Evolutionary conservation across 1,284 basidiomycete species (phyloP), one percentile per base, ranked within the genome.

Genomic region (Neonothopanus nambi): DNA sequence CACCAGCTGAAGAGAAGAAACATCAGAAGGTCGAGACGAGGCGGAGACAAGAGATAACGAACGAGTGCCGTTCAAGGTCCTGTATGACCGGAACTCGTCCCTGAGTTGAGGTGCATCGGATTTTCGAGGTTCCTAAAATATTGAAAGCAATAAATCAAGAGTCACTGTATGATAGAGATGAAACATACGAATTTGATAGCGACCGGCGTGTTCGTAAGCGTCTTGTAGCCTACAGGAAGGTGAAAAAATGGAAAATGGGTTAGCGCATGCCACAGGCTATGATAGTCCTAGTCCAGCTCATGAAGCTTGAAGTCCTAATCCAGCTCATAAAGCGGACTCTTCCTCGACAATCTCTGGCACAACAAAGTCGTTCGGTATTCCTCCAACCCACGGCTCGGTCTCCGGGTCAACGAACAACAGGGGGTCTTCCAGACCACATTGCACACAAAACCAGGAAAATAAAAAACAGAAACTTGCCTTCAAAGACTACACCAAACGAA

Each of bases 51-150:
- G 41, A 54, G 55, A 49, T 55, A 17, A 87, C 93, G 56, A 72
- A 97, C 94, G 84, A 59, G 92, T 95, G 62, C 95, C 93, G 59
- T 88, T 89, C 63, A 99, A 76, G 55, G 95, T 98, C 74, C 95
- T 89, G 78, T 99, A 99, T 39, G 93, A 95, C 56, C 96, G 82
- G 75, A 95, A 99, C 72, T 99, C 96, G 71, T 99, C 97, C 60
- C 97, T 81, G 51, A 99, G 78, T 74, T 99, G 96, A 17, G 96
- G 96, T 23, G 96, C 96, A 70, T 99, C 96, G 52, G 94, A 95
- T 78, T 98, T 99, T 65, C 96, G 85, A 42, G 96, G 96, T 83
- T 99, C 95, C 95, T 96, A 67, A 35, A 36, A 24, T 38, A 55
- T 53, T 24, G 55, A 42, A 55, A 49, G 41, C 58, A 48, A 59